Conservation (phyloP, 208 protist species). For the Leptomonas seymouri region DNA sequence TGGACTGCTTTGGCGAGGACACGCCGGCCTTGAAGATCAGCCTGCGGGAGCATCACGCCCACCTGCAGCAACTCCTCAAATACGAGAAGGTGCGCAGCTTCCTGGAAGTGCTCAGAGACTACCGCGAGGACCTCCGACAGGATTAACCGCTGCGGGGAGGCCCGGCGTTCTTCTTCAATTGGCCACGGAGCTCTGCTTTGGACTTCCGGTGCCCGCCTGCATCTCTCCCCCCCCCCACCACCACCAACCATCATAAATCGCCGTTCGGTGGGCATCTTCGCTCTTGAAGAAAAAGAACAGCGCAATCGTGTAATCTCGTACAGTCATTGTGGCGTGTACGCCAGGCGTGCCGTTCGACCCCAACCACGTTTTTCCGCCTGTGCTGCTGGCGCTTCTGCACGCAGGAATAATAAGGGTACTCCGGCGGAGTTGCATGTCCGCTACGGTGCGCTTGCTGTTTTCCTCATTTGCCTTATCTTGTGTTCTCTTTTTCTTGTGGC, state of each 20-base stretch:
- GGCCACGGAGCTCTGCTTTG: not conserved
- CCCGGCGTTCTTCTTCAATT: not conserved
- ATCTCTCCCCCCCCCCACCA: too few relatives aligned
- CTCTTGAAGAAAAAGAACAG: too few relatives aligned
- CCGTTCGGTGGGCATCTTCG: not conserved
- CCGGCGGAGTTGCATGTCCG: too few relatives aligned
- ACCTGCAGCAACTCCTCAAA: conserved; percentile 35
- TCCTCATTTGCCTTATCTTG: not conserved
- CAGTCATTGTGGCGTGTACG: too few relatives aligned
- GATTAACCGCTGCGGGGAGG: not conserved
- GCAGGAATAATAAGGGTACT: too few relatives aligned
- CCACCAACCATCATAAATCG: too few relatives aligned
- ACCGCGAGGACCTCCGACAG: conserved; percentile 35
- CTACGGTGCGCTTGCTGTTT: too few relatives aligned
- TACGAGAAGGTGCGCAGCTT: conserved; percentile 31
- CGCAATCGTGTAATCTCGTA: too few relatives aligned
- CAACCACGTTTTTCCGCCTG: too few relatives aligned
- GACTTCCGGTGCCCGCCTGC: not conserved
- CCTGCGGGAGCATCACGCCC: conserved; percentile 43
- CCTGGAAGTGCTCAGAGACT: conserved; percentile 23
- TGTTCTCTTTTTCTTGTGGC: not conserved
- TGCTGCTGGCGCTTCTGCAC: too few relatives aligned
- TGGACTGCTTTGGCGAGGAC: conserved; percentile 44
- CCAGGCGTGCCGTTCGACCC: too few relatives aligned
- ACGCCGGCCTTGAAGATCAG: conserved; percentile 26